phyloP scores from a whole-genome alignment of 1,284 basidiomycete genomes.

The Entoloma clypeatum region DNA sequence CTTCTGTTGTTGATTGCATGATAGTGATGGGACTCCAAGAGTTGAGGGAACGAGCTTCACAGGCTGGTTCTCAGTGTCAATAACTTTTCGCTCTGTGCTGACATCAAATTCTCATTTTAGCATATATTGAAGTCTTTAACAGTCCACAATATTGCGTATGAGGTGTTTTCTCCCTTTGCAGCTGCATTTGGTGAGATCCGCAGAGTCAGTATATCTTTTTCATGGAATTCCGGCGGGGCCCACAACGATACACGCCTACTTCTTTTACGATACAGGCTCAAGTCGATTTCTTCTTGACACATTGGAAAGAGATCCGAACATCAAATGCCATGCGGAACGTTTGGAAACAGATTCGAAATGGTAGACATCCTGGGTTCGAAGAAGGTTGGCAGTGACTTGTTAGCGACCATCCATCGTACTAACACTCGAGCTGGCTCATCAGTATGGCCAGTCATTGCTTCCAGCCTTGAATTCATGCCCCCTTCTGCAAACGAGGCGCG shows the following conservation, averaged over 20 bases:
- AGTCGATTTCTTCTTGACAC: slow-evolving; percentile 71
- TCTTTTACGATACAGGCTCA: slow-evolving; percentile 48
- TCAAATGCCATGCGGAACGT: slow-evolving; percentile 80
- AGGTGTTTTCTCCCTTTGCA: slow-evolving; percentile 84
- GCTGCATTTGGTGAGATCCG: slow-evolving; percentile 81
- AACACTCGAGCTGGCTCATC: slow-evolving; percentile 2
- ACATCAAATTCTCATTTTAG: slow-evolving; percentile 29
- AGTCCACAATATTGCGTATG: slow-evolving; percentile 79
- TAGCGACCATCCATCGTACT: neutral
- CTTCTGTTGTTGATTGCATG: slow-evolving; percentile 3
- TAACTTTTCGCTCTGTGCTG: neutral
- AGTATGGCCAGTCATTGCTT: slow-evolving; percentile 71
- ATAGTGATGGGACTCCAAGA: slow-evolving; percentile 66
- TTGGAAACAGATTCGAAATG: slow-evolving; percentile 78
- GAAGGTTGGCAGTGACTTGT: slow-evolving; percentile 44
- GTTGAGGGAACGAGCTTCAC: slow-evolving; percentile 65
- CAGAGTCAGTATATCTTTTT: slow-evolving; percentile 44
- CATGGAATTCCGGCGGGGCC: neutral
- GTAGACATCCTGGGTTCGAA: slow-evolving; percentile 80
- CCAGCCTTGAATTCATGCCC: slow-evolving; percentile 61
- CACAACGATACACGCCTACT: slow-evolving; percentile 1
- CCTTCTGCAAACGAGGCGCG: slow-evolving; percentile 13
- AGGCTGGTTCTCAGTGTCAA: slow-evolving; percentile 32
- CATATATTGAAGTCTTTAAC: slow-evolving; percentile 77
- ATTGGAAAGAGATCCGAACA: slow-evolving; percentile 79